Percentiles rank a stretch among this genome's conserved stretches.
Evolutionary conservation across 345 rosid species (phyloP).

Genomic region (Boechera stricta): DNA sequence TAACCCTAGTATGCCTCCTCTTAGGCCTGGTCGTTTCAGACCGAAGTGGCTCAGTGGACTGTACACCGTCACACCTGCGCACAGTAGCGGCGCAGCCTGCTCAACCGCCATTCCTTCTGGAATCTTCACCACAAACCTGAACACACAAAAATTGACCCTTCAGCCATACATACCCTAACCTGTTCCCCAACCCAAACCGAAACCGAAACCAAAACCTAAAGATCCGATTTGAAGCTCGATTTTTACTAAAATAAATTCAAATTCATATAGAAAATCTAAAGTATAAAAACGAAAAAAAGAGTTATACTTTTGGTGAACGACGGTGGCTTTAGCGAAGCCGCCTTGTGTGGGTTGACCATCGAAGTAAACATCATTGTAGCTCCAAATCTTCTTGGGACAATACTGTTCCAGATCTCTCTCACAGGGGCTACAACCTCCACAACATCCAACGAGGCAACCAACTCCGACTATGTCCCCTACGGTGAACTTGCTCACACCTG

Average conservation of each 20-base stretch:
- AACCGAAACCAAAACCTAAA: slow-evolving; percentile 16
- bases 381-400: slow-evolving; percentile 61
- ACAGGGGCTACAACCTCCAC: slow-evolving; percentile 58
- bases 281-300: background rate
- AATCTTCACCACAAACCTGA: slow-evolving; percentile 80
- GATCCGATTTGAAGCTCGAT: background rate
- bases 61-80: slow-evolving; percentile 90
- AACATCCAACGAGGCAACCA: slow-evolving; percentile 63
- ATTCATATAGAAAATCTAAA: background rate
- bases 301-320: slow-evolving; percentile 64
- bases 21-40: slow-evolving; percentile 61
- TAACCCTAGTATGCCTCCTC: slow-evolving; percentile 88
- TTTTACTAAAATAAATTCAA: no score
- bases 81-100: slow-evolving; percentile 85
- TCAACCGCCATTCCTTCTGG: slow-evolving; percentile 88
- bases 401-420: slow-evolving; percentile 64
- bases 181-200: slow-evolving; percentile 13
- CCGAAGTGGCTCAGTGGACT: slow-evolving; percentile 90
- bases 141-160: slow-evolving; percentile 12
- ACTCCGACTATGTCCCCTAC: slow-evolving; percentile 67
- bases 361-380: slow-evolving; percentile 57
- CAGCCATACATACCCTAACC: slow-evolving; percentile 17
- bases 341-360: slow-evolving; percentile 66
- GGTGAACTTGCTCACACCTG: slow-evolving; percentile 55
- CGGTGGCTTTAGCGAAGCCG: slow-evolving; percentile 59